These are phyloP conservation scores for Coemansia sp. DNA, from an alignment of 192 early-diverging fungal genomes.

Conservation along the genomic window DNA sequence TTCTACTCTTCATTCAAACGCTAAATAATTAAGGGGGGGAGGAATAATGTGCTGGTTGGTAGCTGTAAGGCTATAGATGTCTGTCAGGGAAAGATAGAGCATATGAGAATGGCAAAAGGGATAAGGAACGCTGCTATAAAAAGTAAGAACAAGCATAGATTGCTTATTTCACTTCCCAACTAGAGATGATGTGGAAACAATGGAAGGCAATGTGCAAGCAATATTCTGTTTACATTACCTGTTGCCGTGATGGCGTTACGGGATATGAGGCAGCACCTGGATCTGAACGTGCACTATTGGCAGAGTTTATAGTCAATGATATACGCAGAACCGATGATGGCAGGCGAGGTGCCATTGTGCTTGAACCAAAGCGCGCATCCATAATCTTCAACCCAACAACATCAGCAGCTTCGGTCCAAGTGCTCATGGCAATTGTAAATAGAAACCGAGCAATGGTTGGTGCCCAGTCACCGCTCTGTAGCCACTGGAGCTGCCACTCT, in stretches of 20 bases:
- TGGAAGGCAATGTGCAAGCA: not conserved
- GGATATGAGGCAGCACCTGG: not conserved
- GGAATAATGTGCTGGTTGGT: too few relatives aligned
- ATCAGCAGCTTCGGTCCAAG: slow-evolving; percentile 35
- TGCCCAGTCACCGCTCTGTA: slow-evolving; percentile 26
- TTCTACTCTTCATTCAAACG: too few relatives aligned
- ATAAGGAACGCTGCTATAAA: not conserved
- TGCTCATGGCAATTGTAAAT: slow-evolving; percentile 44
- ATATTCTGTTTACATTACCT: slow-evolving; percentile 21
- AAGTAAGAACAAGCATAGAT: not conserved
- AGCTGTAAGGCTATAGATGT: not conserved
- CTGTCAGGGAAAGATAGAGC: not conserved
- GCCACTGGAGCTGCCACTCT: slow-evolving; percentile 48
- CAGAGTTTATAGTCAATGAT: slow-evolving; percentile 21
- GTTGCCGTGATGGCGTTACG: slow-evolving; percentile 25
- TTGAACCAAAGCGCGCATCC: slow-evolving; percentile 46
- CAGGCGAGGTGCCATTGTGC: slow-evolving; percentile 46
- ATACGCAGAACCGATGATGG: slow-evolving; percentile 47
- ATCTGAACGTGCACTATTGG: slow-evolving; percentile 5
- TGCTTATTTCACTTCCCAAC: not conserved
- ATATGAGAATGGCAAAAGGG: not conserved
- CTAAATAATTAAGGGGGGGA: too few relatives aligned
- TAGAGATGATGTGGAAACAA: not conserved
- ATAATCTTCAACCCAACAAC: slow-evolving; percentile 33
- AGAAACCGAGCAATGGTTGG: slow-evolving; percentile 32